Evolutionary conservation across 441 rosid species (phyloP).

Genomic region (Adansonia madagascariensis): DNA sequence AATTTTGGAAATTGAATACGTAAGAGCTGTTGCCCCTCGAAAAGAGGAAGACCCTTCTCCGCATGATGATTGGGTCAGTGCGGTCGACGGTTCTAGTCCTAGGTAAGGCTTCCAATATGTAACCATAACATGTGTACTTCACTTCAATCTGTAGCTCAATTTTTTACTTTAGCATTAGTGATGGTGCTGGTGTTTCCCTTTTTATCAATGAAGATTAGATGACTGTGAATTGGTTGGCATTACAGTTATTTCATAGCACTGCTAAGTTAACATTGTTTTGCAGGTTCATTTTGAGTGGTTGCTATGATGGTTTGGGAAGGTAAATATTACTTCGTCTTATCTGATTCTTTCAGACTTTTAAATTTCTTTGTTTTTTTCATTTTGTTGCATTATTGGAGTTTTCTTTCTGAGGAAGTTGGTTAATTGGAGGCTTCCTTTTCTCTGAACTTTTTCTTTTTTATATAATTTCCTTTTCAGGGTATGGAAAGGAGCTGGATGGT

Average conservation of each 20-base stretch:
- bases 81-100: constrained; percentile 78
- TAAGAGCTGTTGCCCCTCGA: constrained; percentile 80
- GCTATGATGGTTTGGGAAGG: constrained; percentile 93
- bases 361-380: neutral
- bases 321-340: constrained; percentile 28
- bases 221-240: constrained; percentile 1
- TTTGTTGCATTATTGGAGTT: neutral
- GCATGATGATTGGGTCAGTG: constrained; percentile 99
- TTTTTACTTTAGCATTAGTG: neutral
- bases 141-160: neutral
- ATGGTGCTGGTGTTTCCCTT: neutral
- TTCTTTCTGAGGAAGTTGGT: constrained; percentile 22
- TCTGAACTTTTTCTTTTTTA: neutral
- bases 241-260: neutral
- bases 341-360: constrained; percentile 5
- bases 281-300: constrained; percentile 93
- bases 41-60: constrained; percentile 81
- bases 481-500: constrained; percentile 77
- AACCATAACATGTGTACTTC: neutral
- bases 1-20: constrained; percentile 88
- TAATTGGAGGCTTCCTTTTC: neutral
- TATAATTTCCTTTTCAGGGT: constrained; percentile 44
- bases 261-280: constrained; percentile 37
- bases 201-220: neutral
- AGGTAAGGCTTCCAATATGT: constrained; percentile 43